Evolutionary conservation across 1,284 basidiomycete species (phyloP).

Genomic region (Ustilago curta): DNA sequence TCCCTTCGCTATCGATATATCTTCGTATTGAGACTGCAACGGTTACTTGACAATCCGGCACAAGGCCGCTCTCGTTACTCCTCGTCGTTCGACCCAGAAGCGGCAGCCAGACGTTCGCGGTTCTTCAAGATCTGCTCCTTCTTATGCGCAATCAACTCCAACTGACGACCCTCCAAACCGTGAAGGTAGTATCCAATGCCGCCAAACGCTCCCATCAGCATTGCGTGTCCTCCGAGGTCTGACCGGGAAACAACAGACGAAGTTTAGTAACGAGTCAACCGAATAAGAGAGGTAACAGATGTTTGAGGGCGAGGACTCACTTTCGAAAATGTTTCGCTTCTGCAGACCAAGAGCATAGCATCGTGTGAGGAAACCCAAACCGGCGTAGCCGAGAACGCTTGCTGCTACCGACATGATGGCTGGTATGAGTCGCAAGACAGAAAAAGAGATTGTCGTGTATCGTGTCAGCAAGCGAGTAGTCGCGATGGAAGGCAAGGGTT

Average conservation of each 20-base stretch:
- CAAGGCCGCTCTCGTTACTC: conserved; percentile 2
- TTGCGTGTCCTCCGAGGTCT: conserved; percentile 66
- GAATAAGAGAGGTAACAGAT: too few species aligned
- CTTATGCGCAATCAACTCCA: conserved; percentile 56
- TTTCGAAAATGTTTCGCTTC: conserved; percentile 68
- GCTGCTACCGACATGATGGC: conserved; percentile 46
- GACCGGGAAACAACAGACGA: not conserved
- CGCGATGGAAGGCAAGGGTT: not conserved
- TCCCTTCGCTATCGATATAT: not conserved
- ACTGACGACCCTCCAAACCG: conserved; percentile 62
- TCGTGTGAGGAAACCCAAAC: conserved; percentile 66
- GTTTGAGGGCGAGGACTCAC: conserved; percentile 47
- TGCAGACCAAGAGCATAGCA: conserved; percentile 68
- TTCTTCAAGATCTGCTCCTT: conserved; percentile 66
- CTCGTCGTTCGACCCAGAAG: conserved; percentile 16
- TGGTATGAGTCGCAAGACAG: not conserved
- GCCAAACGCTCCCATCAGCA: conserved; percentile 62
- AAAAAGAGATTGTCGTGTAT: not conserved
- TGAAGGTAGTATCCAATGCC: conserved; percentile 65
- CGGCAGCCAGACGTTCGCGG: conserved; percentile 32
- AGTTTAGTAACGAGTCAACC: not conserved
- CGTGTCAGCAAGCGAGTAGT: conserved; percentile 1
- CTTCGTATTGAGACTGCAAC: conserved; percentile 4
- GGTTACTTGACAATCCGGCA: not conserved
- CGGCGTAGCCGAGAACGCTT: conserved; percentile 67